These are phyloP conservation scores for Penstemon davidsonii DNA, from an alignment of 257 asterid species.

Conservation along the genomic window DNA sequence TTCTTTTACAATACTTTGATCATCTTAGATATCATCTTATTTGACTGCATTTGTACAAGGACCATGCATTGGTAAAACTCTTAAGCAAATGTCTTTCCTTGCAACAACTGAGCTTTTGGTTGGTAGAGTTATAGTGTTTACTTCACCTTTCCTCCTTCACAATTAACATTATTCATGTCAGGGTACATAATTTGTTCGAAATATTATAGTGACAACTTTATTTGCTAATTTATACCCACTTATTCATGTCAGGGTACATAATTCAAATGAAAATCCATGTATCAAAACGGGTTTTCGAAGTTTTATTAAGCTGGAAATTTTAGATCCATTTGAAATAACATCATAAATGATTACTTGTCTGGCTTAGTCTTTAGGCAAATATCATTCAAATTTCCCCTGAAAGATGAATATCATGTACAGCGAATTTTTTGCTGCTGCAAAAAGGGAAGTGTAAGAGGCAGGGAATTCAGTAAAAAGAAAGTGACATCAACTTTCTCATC, in stretches of 20 bases:
- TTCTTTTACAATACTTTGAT: neutral
- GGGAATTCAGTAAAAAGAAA: conserved; percentile 1
- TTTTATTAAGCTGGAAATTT: neutral
- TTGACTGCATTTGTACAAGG: neutral
- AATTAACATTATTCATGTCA: neutral
- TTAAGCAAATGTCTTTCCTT: conserved; percentile 18
- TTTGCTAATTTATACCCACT: neutral
- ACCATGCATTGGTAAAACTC: neutral
- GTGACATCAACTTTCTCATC: conserved; percentile 10
- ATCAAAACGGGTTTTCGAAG: neutral
- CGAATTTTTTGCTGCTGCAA: conserved; percentile 13
- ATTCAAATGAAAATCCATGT: conserved; percentile 1
- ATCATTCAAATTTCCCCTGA: conserved; percentile 9
- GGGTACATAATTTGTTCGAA: too few species aligned
- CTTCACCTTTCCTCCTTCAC: neutral
- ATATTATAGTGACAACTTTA: too few species aligned
- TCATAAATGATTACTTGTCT: neutral
- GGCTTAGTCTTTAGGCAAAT: neutral
- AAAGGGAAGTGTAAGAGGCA: conserved; percentile 6
- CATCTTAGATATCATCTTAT: neutral
- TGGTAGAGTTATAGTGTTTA: conserved; percentile 10
- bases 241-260: neutral
- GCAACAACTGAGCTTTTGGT: neutral
- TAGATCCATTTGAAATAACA: neutral
- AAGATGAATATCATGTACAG: conserved; percentile 2